Evolutionary conservation across 441 rosid genomes (phyloP), one percentile per base, ranked within the genome.

Genomic region (Jatropha multifida): DNA sequence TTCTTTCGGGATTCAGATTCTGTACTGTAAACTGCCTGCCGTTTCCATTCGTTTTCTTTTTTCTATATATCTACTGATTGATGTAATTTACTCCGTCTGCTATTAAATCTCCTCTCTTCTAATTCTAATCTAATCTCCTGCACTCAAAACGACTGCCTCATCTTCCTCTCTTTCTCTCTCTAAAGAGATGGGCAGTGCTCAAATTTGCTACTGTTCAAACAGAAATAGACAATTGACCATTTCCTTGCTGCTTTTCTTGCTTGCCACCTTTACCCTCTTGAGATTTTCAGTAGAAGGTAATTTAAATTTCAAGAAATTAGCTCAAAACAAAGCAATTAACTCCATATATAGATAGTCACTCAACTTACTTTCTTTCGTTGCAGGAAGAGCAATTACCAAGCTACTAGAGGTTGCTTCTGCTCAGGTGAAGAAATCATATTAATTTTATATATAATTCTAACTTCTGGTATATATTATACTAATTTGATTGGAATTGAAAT

Each of bases 241-340:
- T 76, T 76, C 80, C 71, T 54, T 86, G 73, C 77, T 88, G 51
- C 72, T 86, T 61, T 79, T 90, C 59, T 65, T 83, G 75, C 68
- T 83, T 59, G 83, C 85, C 60, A 78, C 74, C 82, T 76, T 77
- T 15, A 74, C 75, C 72, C 78, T 77, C 6, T 58, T 80, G 59
- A 68, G 63, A 54, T 80, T 77, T 81, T 52, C 65, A 48, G 88
- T 82, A 51, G 83, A 83, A 80, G 88, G 93, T 87, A 80, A 72
- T 76, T 70, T 44, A 23, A 54, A 56, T 68, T 56, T 15, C 12
- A 42, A 72, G 52, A 63, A 14, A 72, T 23, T 58, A 38, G 52
- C 67, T 58, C 23, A 23, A 51, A 26, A 27, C 4, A n/a, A 18
- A 7, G 52, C 58, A 61, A 55, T 26, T 64, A 51, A 55, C 12